A percentile compares a stretch with the other conserved stretches of the same genome.
Evolutionary conservation across 2,329 filamentous ascomycete genomes (phyloP).

Genomic region (Metarhizium anisopliae): DNA sequence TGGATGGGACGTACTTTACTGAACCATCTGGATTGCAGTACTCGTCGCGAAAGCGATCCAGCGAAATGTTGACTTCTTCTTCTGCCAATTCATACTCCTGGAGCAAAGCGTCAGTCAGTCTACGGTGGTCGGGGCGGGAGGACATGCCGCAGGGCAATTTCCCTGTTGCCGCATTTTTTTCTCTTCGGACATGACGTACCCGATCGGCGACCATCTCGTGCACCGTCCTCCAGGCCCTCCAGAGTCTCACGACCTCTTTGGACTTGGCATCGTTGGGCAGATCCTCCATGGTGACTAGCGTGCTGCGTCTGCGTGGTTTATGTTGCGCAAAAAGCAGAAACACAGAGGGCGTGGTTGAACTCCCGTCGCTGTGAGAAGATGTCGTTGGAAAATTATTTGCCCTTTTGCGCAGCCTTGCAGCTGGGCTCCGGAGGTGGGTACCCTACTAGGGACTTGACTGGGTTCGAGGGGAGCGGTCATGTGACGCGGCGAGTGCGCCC

Average conservation of each 20-base stretch:
- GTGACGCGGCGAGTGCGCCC: background rate
- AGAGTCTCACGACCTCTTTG: slow-evolving; percentile 59
- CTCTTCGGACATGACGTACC: slow-evolving; percentile 39
- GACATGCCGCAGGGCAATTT: slow-evolving; percentile 18
- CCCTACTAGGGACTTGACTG: too few relatives aligned
- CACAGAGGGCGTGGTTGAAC: background rate
- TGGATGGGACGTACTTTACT: slow-evolving; percentile 54
- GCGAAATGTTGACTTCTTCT: slow-evolving; percentile 76
- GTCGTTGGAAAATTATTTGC: slow-evolving; percentile 10
- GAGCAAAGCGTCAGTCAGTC: background rate
- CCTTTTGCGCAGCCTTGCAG: slow-evolving; percentile 1
- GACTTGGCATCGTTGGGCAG: slow-evolving; percentile 41
- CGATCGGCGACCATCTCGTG: slow-evolving; percentile 92
- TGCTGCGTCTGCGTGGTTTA: background rate
- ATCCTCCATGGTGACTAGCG: slow-evolving; percentile 25
- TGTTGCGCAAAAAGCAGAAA: background rate
- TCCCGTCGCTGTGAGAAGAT: background rate
- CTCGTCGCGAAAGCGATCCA: slow-evolving; percentile 68
- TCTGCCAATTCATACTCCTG: slow-evolving; percentile 91
- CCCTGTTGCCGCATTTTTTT: background rate
- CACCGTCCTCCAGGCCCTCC: slow-evolving; percentile 88
- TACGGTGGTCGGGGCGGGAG: background rate
- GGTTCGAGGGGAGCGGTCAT: background rate
- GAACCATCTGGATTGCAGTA: slow-evolving; percentile 66
- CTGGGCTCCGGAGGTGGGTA: background rate